Evolutionary conservation across 2,329 filamentous ascomycete genomes (phyloP).

Genomic region (Coniosporium tulheliwenetii): DNA sequence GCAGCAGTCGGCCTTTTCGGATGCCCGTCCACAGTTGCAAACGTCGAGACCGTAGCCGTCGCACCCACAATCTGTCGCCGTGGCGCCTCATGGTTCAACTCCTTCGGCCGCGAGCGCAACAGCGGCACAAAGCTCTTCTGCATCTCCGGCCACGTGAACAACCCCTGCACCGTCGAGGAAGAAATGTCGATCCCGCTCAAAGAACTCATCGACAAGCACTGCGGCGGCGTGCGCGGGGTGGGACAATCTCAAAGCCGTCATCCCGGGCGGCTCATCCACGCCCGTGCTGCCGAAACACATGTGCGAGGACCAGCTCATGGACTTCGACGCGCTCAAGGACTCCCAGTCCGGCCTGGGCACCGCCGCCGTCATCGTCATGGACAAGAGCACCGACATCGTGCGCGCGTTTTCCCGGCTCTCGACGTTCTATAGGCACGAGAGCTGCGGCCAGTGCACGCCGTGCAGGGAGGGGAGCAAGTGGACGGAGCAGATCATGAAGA

Average conservation of each 20-base stretch:
- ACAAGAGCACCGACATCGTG: slow-evolving; percentile 93
- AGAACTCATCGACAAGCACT: slow-evolving; percentile 96
- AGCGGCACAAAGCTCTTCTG: slow-evolving; percentile 96
- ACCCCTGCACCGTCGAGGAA: slow-evolving; percentile 94
- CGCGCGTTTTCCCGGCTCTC: slow-evolving; percentile 83
- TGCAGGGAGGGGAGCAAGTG: slow-evolving; percentile 98
- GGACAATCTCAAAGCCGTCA: slow-evolving; percentile 93
- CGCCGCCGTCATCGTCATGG: slow-evolving; percentile 96
- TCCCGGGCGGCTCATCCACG: slow-evolving; percentile 91
- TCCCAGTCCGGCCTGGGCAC: slow-evolving; percentile 94
- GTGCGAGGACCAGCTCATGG: slow-evolving; percentile 95
- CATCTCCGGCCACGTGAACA: slow-evolving; percentile 98
- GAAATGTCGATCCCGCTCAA: slow-evolving; percentile 97
- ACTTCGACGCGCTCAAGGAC: slow-evolving; percentile 97
- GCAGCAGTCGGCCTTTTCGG: slow-evolving; percentile 95
- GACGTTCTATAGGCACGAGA: slow-evolving; percentile 97
- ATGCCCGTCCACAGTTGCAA: slow-evolving; percentile 94
- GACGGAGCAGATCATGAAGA: slow-evolving; percentile 97
- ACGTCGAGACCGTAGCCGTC: slow-evolving; percentile 93
- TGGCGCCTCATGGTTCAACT: slow-evolving; percentile 82
- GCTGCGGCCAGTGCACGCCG: slow-evolving; percentile 96
- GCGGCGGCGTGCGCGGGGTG: slow-evolving; percentile 92
- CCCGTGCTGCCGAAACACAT: slow-evolving; percentile 81
- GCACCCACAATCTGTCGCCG: slow-evolving; percentile 90
- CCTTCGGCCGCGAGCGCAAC: slow-evolving; percentile 91